Evolutionary conservation across 768 basidiomycete species (phyloP).

Genomic region (Tricholoma saponaceum): DNA sequence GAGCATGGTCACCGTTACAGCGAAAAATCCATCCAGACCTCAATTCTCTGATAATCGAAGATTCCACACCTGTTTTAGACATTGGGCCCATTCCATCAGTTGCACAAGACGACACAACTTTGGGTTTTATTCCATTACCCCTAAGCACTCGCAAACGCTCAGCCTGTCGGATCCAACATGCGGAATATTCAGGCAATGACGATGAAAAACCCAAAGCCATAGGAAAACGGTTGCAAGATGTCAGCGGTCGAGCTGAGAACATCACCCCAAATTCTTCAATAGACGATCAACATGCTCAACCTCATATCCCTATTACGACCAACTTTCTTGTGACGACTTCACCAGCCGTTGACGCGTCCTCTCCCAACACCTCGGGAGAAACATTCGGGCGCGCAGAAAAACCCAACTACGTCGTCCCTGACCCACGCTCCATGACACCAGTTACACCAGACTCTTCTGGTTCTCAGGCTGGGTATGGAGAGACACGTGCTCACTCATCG

Average conservation of each 20-base stretch:
- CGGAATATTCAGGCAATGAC: neutral
- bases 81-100: neutral
- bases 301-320: neutral
- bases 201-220: neutral
- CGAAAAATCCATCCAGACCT: slow-evolving; percentile 37
- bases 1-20: slow-evolving; percentile 10
- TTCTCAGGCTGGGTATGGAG: neutral
- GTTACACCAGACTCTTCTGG: neutral
- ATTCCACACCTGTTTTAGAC: slow-evolving; percentile 8
- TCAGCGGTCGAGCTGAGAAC: neutral
- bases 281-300: neutral
- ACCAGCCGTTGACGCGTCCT: neutral
- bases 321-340: neutral
- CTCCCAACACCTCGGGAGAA: slow-evolving; percentile 11
- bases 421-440: neutral
- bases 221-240: neutral
- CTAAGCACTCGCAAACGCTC: slow-evolving; percentile 11
- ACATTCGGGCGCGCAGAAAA: slow-evolving; percentile 11
- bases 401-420: neutral
- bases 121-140: slow-evolving; percentile 8
- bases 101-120: neutral
- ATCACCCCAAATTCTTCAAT: neutral
- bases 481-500: slow-evolving; percentile 1
- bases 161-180: neutral
- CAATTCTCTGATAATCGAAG: slow-evolving; percentile 23